These are phyloP conservation scores for Paramecium pentaurelia DNA, from an alignment of 73 alveolate species.

Conservation along the genomic window DNA sequence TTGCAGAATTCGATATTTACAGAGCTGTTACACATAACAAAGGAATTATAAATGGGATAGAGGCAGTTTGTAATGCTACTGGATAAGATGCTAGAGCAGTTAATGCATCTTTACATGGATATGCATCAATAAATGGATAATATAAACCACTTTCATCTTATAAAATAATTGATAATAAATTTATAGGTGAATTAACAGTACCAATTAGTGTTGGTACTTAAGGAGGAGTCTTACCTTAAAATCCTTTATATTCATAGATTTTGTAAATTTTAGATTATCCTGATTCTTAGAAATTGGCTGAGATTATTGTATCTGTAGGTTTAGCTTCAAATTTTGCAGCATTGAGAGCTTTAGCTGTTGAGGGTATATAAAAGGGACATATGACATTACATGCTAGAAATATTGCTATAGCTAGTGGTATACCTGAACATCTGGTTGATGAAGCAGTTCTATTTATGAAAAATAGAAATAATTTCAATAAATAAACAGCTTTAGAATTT, in stretches of 20 bases:
- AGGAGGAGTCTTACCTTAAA: constrained; percentile 95
- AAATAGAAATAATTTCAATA: constrained; percentile 77
- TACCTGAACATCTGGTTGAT: constrained; percentile 82
- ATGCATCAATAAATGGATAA: constrained; percentile 74
- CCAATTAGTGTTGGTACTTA: constrained; percentile 95
- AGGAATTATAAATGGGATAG: constrained; percentile 99
- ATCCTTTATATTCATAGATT: constrained; percentile 80
- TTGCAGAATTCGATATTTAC: constrained; percentile 84
- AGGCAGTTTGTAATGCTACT: constrained; percentile 96
- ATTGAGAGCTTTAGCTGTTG: constrained; percentile 89
- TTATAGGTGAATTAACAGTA: constrained; percentile 83
- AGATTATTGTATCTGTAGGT: constrained; percentile 90
- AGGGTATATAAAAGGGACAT: constrained; percentile 97
- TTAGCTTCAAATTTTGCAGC: constrained; percentile 96
- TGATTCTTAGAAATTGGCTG: constrained; percentile 77
- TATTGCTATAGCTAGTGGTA: constrained; percentile 93
- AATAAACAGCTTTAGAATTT: constrained; percentile 83
- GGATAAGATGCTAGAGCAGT: constrained; percentile 98
- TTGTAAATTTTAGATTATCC: constrained; percentile 83
- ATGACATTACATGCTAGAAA: constrained; percentile 96
- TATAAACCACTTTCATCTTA: constrained; percentile 91
- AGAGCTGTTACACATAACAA: constrained; percentile 98
- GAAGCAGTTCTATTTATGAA: constrained; percentile 95
- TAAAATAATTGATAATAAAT: constrained; percentile 67
- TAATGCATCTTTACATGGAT: constrained; percentile 94